Evolutionary conservation across 352 stramenopile species (phyloP).

Genomic region (Peronosclerospora sorghi): DNA sequence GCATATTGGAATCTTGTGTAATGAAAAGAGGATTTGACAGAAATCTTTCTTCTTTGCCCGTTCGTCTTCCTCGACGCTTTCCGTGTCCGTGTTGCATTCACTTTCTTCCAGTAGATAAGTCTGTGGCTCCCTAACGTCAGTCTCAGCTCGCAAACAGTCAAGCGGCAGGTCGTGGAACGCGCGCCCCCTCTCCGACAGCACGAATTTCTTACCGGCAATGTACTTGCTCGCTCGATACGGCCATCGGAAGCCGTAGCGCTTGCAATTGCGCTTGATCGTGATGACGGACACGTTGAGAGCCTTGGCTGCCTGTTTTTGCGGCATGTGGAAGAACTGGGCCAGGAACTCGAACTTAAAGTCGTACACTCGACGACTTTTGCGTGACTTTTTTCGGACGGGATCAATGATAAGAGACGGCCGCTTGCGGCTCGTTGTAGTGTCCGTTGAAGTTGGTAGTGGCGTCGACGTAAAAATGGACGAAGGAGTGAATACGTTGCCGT

Average conservation of each 20-base stretch:
- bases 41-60: slow-evolving; percentile 3
- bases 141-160: slow-evolving; percentile 2
- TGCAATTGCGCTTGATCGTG: slow-evolving; percentile 16
- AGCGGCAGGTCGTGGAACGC: slow-evolving; percentile 7
- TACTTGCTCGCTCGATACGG: slow-evolving; percentile 14
- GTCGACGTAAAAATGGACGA: background rate
- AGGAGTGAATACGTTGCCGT: background rate
- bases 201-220: background rate
- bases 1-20: slow-evolving; percentile 4
- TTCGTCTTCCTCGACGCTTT: slow-evolving; percentile 9
- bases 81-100: slow-evolving; percentile 11
- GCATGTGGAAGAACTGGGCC: slow-evolving; percentile 11
- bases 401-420: slow-evolving; percentile 1
- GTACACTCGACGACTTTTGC: slow-evolving; percentile 12
- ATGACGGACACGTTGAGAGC: slow-evolving; percentile 3
- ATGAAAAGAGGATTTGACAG: slow-evolving; percentile 1
- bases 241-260: slow-evolving; percentile 10
- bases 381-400: slow-evolving; percentile 1
- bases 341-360: slow-evolving; percentile 4
- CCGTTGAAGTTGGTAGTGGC: background rate
- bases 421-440: slow-evolving; percentile 5
- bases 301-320: slow-evolving; percentile 3
- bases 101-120: background rate
- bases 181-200: slow-evolving; percentile 3
- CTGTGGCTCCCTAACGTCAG: too few species aligned